A percentile compares a stretch with the other conserved stretches of the same genome.
These are phyloP conservation scores for Fusarium sp. DNA, from an alignment of 2,329 filamentous ascomycete genomes.

Conservation along the genomic window DNA sequence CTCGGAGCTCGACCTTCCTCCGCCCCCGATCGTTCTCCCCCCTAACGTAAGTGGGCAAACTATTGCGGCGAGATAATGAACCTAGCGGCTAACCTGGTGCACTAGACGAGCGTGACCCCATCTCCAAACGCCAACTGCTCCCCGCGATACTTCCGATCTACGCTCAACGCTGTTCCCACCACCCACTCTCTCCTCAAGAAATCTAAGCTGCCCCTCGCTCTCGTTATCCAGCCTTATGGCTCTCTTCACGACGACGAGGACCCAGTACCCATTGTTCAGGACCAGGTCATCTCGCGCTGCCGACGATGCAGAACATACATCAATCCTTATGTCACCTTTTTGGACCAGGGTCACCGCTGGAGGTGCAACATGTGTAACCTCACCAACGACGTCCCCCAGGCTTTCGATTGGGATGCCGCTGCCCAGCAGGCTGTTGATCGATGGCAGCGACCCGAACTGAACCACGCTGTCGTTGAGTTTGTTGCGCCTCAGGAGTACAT, in stretches of 20 bases:
- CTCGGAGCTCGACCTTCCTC: conserved; percentile 89
- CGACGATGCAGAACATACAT: conserved; percentile 96
- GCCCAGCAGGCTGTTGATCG: conserved; percentile 91
- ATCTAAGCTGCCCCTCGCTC: conserved; percentile 92
- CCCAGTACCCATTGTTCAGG: conserved; percentile 88
- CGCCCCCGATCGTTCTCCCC: conserved; percentile 90
- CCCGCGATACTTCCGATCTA: conserved; percentile 94
- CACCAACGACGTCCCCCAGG: conserved; percentile 98
- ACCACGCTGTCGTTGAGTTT: conserved; percentile 97
- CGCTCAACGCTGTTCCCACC: conserved; percentile 92
- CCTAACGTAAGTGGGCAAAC: conserved; percentile 78
- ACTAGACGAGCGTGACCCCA: conserved; percentile 86
- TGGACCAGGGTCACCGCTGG: conserved; percentile 98
- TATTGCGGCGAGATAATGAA: not conserved
- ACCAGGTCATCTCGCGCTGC: conserved; percentile 97
- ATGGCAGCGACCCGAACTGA: conserved; percentile 92
- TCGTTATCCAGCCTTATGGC: conserved; percentile 96
- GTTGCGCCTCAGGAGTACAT: conserved; percentile 99
- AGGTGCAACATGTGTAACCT: conserved; percentile 99
- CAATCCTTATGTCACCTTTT: conserved; percentile 95
- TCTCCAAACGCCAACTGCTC: conserved; percentile 93
- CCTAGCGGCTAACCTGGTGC: conserved; percentile 52
- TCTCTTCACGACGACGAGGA: conserved; percentile 94
- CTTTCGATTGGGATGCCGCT: conserved; percentile 97
- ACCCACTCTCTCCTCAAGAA: conserved; percentile 95